Evolutionary conservation across 108 stramenopile species (phyloP), one percentile per base, ranked within the genome.

Genomic region (Nitzschia putrida): DNA sequence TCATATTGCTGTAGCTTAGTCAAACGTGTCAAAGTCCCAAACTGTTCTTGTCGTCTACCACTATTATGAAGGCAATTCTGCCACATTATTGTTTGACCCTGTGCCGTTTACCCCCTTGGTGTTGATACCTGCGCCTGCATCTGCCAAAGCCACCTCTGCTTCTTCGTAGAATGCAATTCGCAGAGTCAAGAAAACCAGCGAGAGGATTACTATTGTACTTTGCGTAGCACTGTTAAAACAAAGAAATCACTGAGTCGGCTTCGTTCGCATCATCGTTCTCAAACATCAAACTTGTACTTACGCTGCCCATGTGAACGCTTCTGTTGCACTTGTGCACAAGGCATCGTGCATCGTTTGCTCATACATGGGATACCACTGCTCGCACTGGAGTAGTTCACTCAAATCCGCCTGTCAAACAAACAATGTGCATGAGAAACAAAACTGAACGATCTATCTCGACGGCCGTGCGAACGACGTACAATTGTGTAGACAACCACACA

Each of bases 261-360:
- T 56, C 55, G 1, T 1, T 25, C 20, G 13, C 55, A 13, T 3
- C 25, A 21, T n/a, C 55, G 55, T 1, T 26, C 6, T 3, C 25
- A 24, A 56, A 25, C 20, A 18, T n/a, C 1, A 1, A 50, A 2
- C 5, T 1, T 50, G 21, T 55, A 59, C 61, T 44, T 47, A 63
- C 61, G 61, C 61, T 18, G 61, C 61, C 61, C 61, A 63, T 10
- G 61, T 47, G 45, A 63, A 63, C 13, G 43, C 61, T 25, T 45
- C 43, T 3, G 61, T 63, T 18, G 61, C 61, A 24, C 44, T 8
- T 16, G 18, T 22, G 44, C 61, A 63, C 8, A 63, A 22, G 9
- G 61, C 61, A 0, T 63, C 61, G 20, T 63, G 61, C 44, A 63
- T 45, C 8, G 61, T 63, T 12, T 11, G 8, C 22, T 39, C 43